phyloP scores from a whole-genome alignment of 495 filamentous ascomycete genomes.

The Melanomma pulvis-pyrius region DNA sequence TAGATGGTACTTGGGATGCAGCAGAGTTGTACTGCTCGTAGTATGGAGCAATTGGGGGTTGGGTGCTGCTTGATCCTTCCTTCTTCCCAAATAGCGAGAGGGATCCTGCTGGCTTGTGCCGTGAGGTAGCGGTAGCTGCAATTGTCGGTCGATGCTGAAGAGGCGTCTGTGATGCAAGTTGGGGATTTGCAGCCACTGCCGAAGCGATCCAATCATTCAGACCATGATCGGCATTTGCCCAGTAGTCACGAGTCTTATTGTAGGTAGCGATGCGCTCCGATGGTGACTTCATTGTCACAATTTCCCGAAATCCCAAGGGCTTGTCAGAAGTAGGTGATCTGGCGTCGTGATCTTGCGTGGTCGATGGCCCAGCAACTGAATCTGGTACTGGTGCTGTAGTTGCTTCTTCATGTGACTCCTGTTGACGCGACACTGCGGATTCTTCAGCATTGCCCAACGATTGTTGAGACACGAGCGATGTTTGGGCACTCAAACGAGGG shows the following conservation, averaged over 20 bases:
- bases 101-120: conserved; percentile 33
- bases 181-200: conserved; percentile 54
- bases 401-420: not conserved
- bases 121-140: conserved; percentile 12
- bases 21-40: conserved; percentile 29
- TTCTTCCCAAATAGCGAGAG: conserved; percentile 34
- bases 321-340: conserved; percentile 26
- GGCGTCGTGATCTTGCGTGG: not conserved
- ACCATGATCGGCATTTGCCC: conserved; percentile 71
- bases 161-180: conserved; percentile 49
- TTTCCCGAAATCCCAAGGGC: conserved; percentile 63
- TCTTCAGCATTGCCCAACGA: not conserved
- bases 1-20: conserved; percentile 15
- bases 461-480: not conserved
- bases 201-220: conserved; percentile 70
- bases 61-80: conserved; percentile 1
- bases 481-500: conserved; percentile 25
- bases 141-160: conserved; percentile 35
- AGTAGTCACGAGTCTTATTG: conserved; percentile 68
- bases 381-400: not conserved
- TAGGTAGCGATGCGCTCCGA: conserved; percentile 70
- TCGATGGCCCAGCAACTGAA: conserved; percentile 3
- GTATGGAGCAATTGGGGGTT: conserved; percentile 6
- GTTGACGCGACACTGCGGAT: not conserved
- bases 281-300: conserved; percentile 62